These are phyloP conservation scores for Peribolospora baueri DNA, from an alignment of 768 basidiomycete genomes.

Conservation along the genomic window DNA sequence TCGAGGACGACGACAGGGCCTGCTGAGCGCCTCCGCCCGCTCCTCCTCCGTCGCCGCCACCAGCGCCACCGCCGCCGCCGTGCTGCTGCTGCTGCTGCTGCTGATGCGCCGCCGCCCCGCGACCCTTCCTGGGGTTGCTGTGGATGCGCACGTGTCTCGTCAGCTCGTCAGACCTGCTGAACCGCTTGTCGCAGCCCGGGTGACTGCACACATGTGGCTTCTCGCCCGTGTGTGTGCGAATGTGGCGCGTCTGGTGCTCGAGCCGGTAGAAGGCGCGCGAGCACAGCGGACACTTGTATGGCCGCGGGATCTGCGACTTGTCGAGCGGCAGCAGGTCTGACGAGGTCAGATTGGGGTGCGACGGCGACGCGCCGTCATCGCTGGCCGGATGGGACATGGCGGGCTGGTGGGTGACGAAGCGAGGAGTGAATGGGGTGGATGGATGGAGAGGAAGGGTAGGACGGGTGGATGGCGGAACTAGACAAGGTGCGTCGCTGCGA, in stretches of 20 bases:
- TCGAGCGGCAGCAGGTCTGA: too few relatives aligned
- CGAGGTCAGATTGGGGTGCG: too few relatives aligned
- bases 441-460: too few relatives aligned
- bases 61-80: conserved; percentile 42
- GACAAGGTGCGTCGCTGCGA: too few relatives aligned
- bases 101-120: conserved; percentile 54
- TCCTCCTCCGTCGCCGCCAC: neutral
- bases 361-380: too few relatives aligned
- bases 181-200: conserved; percentile 90
- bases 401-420: too few relatives aligned
- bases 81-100: conserved; percentile 16
- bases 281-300: conserved; percentile 93
- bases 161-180: conserved; percentile 93
- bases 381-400: too few relatives aligned
- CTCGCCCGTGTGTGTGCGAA: conserved; percentile 93
- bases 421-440: too few relatives aligned
- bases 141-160: conserved; percentile 91
- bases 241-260: conserved; percentile 93
- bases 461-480: too few relatives aligned
- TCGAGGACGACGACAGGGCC: neutral
- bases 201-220: conserved; percentile 85
- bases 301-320: conserved; percentile 15
- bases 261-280: conserved; percentile 87
- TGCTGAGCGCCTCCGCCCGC: conserved; percentile 2
- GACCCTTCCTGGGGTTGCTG: conserved; percentile 7